A percentile compares a stretch with the other conserved stretches of the same genome.
Conservation (phyloP, 129 eudicot species). For the Centaurea solstitialis region DNA sequence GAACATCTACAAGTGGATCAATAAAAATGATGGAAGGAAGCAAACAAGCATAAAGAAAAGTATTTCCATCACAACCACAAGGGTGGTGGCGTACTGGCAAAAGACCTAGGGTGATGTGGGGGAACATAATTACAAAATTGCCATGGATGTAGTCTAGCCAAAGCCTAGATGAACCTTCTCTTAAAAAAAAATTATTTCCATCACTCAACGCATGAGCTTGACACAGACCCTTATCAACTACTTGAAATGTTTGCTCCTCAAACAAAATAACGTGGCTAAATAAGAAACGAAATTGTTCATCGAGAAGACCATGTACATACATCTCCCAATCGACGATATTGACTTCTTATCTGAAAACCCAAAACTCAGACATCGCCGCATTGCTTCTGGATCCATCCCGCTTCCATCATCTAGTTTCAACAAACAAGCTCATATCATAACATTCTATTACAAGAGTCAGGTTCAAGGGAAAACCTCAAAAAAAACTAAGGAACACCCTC, state of each 20-base stretch:
- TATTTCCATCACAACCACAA: not conserved
- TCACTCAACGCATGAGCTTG: too few species aligned
- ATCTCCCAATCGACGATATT: slow-evolving; percentile 69
- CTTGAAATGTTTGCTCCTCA: too few species aligned
- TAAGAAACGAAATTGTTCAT: not conserved
- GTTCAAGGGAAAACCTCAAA: too few species aligned
- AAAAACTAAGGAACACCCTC: too few species aligned
- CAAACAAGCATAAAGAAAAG: not conserved
- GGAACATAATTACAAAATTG: too few species aligned
- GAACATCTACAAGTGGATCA: slow-evolving; percentile 36
- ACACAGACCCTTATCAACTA: too few species aligned
- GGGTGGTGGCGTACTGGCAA: too few species aligned
- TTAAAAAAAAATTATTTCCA: too few species aligned
- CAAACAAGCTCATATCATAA: slow-evolving; percentile 10
- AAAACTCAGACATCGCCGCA: slow-evolving; percentile 86
- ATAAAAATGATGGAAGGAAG: not conserved
- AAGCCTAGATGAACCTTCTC: not conserved
- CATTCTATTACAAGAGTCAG: not conserved
- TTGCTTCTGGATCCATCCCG: slow-evolving; percentile 90
- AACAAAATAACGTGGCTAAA: not conserved
- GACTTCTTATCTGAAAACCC: slow-evolving; percentile 88
- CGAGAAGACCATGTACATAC: slow-evolving; percentile 40
- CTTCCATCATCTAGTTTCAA: slow-evolving; percentile 78
- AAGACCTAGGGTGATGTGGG: too few species aligned
- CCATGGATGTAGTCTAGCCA: not conserved